Base-by-base conservation (phyloP, 2,329 filamentous ascomycete species). In the Arthrobotrys sphaeroides region DNA sequence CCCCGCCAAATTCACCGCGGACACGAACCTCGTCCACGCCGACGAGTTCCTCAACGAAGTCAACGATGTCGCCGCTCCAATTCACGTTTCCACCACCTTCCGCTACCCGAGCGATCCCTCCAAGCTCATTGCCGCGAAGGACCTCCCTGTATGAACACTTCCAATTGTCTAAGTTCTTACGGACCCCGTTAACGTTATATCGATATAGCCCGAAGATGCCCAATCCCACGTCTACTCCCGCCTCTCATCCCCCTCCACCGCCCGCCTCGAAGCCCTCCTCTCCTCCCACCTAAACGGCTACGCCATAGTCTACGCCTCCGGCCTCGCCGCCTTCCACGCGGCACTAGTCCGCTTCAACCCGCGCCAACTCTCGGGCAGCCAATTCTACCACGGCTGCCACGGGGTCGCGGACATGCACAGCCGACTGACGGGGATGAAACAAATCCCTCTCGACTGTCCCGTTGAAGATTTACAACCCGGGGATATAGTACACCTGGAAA, bases 371-470 rank as follows among this genome's bases (percentile, higher is more conserved):
- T 90, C 93, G 78, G 93, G 98, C 78, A 90, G 90, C 38, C 89
- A 87, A 13, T 94, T 93, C 43, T 99, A 98, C 84, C 95, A 98
- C 84, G 95, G 95, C 79, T 96, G 92, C 83, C 93, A 97, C 82
- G 93, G 92, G 76, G 91, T 97, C 28, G 87, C 97, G 79, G 83
- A 83, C 31, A 84, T 98, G 65, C 86, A 96, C 78, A 83, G 87
- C 73, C 91, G 92, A 77, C 88, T 97, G 57, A 92, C 90, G 24
- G 90, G 91, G 0, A 87, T 96, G 24, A 83, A 90, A 81, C 87
- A 90, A 78, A 85, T 97, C 1, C 86, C 89, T 20, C 86, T 98
- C 12, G 87, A 90, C 79, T 91, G 89, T 80, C 85, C 88, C 6
- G 85, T 87, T 12, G 87, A 88, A 42, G 87, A 89, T 33, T 85